phyloP scores from a whole-genome alignment of 768 basidiomycete genomes.

The Rhodotorula diobovata region DNA sequence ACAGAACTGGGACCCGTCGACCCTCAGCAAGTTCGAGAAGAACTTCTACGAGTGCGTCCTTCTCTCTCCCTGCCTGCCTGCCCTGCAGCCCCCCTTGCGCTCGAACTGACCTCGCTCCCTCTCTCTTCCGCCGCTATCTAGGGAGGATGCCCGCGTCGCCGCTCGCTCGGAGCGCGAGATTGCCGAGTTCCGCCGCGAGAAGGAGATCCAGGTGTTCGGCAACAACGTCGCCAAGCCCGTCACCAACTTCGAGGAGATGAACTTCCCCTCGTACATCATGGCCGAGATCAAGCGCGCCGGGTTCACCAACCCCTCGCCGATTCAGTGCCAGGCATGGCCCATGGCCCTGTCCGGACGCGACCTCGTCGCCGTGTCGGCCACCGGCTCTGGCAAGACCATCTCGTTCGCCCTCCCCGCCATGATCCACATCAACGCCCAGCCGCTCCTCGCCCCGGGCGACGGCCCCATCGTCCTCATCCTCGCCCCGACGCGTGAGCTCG shows the following conservation, averaged over 20 bases:
- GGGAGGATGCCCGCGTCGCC: conserved; percentile 79
- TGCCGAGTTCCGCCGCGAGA: conserved; percentile 72
- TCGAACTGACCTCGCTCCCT: neutral
- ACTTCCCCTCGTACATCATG: conserved; percentile 95
- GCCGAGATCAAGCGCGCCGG: conserved; percentile 88
- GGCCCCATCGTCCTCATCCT: conserved; percentile 95
- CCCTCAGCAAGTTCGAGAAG: conserved; percentile 86
- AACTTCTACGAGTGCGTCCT: conserved; percentile 67
- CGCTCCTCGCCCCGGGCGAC: conserved; percentile 84
- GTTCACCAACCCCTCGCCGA: conserved; percentile 82
- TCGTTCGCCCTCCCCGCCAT: conserved; percentile 97
- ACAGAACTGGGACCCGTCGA: conserved; percentile 75
- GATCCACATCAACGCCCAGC: conserved; percentile 99
- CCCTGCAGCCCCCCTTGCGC: no score
- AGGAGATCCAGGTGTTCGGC: conserved; percentile 94
- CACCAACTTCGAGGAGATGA: conserved; percentile 84
- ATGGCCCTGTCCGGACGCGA: conserved; percentile 61
- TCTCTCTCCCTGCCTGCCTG: no score
- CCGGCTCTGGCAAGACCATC: conserved; percentile 97
- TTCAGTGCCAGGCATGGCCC: conserved; percentile 99
- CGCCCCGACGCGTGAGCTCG: conserved; percentile 95
- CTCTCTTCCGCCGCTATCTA: conserved; percentile 37
- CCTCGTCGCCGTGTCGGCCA: conserved; percentile 80
- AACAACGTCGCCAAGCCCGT: conserved; percentile 82
- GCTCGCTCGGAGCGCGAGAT: conserved; percentile 76